Percentiles rank a stretch among this genome's conserved stretches.
These are phyloP conservation scores for Jatropha curcas DNA, from an alignment of 345 rosid genomes.

Conservation along the genomic window DNA sequence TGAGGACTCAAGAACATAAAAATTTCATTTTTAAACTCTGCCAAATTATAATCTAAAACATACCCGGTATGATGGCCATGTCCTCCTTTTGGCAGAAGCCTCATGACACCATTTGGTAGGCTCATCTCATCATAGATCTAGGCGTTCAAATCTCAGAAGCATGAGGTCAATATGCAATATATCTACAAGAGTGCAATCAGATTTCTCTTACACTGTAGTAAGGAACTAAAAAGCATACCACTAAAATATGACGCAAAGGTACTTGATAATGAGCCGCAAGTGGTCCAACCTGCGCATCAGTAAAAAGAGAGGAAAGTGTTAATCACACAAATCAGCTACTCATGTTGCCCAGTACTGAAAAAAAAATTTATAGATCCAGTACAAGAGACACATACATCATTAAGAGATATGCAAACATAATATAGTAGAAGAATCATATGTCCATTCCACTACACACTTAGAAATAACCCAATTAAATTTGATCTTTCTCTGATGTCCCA, in stretches of 20 bases:
- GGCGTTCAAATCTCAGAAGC: slow-evolving; percentile 16
- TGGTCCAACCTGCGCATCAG: slow-evolving; percentile 67
- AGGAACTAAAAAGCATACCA: slow-evolving; percentile 44
- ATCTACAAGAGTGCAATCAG: background rate
- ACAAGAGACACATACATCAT: background rate
- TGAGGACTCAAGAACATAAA: background rate
- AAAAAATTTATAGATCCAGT: background rate
- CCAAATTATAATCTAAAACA: background rate
- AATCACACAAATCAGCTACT: slow-evolving; percentile 1
- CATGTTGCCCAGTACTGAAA: background rate
- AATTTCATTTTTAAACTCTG: background rate
- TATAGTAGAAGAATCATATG: background rate
- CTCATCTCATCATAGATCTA: slow-evolving; percentile 89
- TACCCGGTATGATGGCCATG: slow-evolving; percentile 94
- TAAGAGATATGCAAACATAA: background rate
- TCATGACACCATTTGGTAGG: slow-evolving; percentile 84
- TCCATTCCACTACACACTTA: background rate
- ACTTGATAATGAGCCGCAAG: slow-evolving; percentile 91
- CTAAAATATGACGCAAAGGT: slow-evolving; percentile 77
- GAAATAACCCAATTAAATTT: background rate
- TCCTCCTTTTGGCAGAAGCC: slow-evolving; percentile 86
- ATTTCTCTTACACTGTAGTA: background rate
- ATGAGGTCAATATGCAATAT: background rate
- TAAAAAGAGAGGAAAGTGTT: slow-evolving; percentile 13
- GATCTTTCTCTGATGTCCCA: no score